Percentiles rank a stretch among this genome's conserved stretches.
phyloP scores from a whole-genome alignment of 116 monocot genomes.

The Posidonia oceanica region DNA sequence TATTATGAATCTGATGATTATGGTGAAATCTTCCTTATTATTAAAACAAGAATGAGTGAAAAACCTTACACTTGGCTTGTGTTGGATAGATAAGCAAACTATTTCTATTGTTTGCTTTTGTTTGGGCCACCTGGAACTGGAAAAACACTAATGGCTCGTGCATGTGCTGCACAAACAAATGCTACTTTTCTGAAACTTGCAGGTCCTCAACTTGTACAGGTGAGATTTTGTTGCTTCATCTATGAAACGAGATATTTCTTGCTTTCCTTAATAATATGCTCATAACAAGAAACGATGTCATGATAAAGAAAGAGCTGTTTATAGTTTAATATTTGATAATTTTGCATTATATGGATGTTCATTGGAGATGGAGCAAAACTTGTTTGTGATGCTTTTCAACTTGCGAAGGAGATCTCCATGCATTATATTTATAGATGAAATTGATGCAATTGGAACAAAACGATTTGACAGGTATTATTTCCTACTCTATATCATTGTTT shows the following conservation, averaged over 20 bases:
- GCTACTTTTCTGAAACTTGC: constrained; percentile 85
- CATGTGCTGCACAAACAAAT: constrained; percentile 92
- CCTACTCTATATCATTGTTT: not conserved
- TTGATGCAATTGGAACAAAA: constrained; percentile 98
- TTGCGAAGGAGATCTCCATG: constrained; percentile 94
- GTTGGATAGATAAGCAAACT: too few relatives aligned
- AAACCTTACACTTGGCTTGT: too few relatives aligned
- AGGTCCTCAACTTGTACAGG: constrained; percentile 89
- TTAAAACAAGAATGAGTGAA: too few relatives aligned
- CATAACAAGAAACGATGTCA: too few relatives aligned
- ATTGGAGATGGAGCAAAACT: constrained; percentile 97
- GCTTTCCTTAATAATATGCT: too few relatives aligned
- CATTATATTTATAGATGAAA: constrained; percentile 95
- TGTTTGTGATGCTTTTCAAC: constrained; percentile 92
- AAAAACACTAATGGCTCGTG: constrained; percentile 88
- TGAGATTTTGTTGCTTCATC: not conserved
- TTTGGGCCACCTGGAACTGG: constrained; percentile 88
- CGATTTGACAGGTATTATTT: constrained; percentile 73
- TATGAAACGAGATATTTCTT: not conserved
- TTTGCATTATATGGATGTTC: constrained; percentile 39
- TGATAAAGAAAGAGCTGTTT: too few relatives aligned
- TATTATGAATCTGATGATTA: too few relatives aligned
- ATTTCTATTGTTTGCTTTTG: too few relatives aligned
- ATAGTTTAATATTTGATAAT: not conserved
- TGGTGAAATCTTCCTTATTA: too few relatives aligned